Conservation (phyloP, 495 filamentous ascomycete genomes). For the Trichocladium uniseriatum region DNA sequence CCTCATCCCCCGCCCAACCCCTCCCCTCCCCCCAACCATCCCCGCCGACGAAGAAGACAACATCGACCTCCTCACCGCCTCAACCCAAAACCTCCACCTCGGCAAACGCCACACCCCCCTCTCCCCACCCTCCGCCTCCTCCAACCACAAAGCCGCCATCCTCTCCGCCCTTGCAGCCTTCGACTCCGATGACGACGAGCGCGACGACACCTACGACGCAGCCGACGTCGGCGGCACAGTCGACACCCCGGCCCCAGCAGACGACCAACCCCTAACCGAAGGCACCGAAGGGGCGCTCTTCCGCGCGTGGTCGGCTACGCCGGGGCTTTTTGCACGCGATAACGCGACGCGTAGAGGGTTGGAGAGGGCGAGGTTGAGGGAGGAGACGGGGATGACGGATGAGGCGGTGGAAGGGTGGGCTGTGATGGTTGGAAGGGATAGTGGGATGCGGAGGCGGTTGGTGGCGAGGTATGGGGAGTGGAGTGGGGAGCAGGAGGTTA, state of each 20-base stretch:
- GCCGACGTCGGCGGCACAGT: constrained; percentile 85
- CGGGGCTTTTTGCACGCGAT: constrained; percentile 60
- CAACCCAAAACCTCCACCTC: constrained; percentile 58
- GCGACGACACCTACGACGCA: constrained; percentile 92
- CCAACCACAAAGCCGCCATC: constrained; percentile 71
- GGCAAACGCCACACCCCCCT: constrained; percentile 57
- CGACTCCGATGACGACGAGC: constrained; percentile 91
- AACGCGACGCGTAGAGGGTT: constrained; percentile 54
- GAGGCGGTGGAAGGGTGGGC: constrained; percentile 93
- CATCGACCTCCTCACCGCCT: constrained; percentile 60
- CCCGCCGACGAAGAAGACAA: constrained; percentile 52
- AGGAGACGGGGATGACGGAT: constrained; percentile 80
- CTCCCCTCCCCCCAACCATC: constrained; percentile 27
- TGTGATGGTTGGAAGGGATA: constrained; percentile 68
- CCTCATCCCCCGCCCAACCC: constrained; percentile 34
- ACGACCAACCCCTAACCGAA: constrained; percentile 31
- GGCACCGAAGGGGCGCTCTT: constrained; percentile 52
- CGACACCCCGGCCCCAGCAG: constrained; percentile 39
- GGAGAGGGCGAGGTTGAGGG: constrained; percentile 53
- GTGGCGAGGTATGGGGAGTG: constrained; percentile 57
- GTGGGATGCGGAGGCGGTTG: constrained; percentile 52
- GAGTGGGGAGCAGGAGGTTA: constrained; percentile 48
- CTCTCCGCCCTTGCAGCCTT: constrained; percentile 84
- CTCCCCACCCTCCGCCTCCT: constrained; percentile 41
- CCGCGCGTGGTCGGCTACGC: constrained; percentile 51